These are phyloP conservation scores for Coemansia sp. DNA, from an alignment of 192 early-diverging fungal species.

Conservation along the genomic window DNA sequence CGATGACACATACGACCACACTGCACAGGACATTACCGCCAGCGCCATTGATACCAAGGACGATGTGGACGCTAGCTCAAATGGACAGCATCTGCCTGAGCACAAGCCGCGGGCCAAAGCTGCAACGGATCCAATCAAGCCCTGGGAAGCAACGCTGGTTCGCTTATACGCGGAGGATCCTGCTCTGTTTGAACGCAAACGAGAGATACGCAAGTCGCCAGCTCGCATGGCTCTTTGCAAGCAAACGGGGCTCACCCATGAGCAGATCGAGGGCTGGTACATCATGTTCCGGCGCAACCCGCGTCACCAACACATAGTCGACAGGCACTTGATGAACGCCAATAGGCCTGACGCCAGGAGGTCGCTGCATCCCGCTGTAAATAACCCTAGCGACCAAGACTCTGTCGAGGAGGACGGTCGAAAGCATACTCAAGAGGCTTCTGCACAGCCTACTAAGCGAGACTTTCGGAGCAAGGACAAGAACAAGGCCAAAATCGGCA, in stretches of 20 bases:
- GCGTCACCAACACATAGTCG: slow-evolving; percentile 59
- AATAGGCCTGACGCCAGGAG: neutral
- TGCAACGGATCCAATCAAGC: slow-evolving; percentile 56
- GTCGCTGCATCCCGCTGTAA: neutral
- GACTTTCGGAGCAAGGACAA: slow-evolving; percentile 56
- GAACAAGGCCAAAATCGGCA: slow-evolving; percentile 65
- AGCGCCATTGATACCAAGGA: slow-evolving; percentile 59
- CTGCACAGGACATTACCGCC: slow-evolving; percentile 59
- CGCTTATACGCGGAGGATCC: slow-evolving; percentile 58
- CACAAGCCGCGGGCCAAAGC: slow-evolving; percentile 1
- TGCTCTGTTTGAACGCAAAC: slow-evolving; percentile 63
- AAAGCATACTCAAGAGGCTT: neutral
- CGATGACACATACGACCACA: slow-evolving; percentile 88
- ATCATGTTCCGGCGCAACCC: slow-evolving; percentile 84
- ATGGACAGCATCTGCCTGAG: neutral
- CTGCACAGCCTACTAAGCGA: slow-evolving; percentile 13
- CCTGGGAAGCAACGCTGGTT: slow-evolving; percentile 65
- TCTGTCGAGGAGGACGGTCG: neutral
- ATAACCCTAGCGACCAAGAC: neutral
- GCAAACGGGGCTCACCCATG: slow-evolving; percentile 75
- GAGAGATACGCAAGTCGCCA: slow-evolving; percentile 59
- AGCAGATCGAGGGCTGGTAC: slow-evolving; percentile 93
- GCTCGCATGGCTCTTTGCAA: slow-evolving; percentile 60
- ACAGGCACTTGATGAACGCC: slow-evolving; percentile 38
- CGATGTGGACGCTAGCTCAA: slow-evolving; percentile 6